A percentile compares a stretch with the other conserved stretches of the same genome.
phyloP scores from a whole-genome alignment of 2,329 filamentous ascomycete genomes.

The Cladophialophora psammophila region DNA sequence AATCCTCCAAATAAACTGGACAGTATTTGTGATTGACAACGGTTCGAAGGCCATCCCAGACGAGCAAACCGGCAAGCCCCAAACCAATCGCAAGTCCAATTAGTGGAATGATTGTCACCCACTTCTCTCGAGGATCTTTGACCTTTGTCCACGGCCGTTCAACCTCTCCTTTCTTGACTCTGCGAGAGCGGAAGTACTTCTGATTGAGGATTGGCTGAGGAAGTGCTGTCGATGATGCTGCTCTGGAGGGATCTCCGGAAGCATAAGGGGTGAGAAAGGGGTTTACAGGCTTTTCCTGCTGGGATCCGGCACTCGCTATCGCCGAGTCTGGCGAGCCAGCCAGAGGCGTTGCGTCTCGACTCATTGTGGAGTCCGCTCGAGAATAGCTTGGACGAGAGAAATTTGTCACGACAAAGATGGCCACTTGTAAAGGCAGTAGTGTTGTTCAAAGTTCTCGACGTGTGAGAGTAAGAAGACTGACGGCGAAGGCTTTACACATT shows the following conservation, averaged over 20 bases:
- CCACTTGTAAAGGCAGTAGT: background rate
- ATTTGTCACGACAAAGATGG: conserved; percentile 18
- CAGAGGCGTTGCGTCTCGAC: conserved; percentile 19
- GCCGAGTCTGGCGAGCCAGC: conserved; percentile 24
- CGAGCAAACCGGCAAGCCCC: conserved; percentile 70
- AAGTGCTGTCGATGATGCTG: conserved; percentile 33
- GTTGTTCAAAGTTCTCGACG: background rate
- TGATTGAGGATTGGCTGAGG: conserved; percentile 23
- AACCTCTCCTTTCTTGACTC: conserved; percentile 74
- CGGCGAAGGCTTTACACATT: background rate
- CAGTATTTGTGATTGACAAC: conserved; percentile 80
- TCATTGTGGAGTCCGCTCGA: conserved; percentile 20
- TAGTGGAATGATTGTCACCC: conserved; percentile 81
- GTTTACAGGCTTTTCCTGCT: conserved; percentile 27
- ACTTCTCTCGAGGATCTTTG: conserved; percentile 80
- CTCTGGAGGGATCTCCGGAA: conserved; percentile 33
- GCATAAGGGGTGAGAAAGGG: conserved; percentile 39
- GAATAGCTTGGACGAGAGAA: conserved; percentile 22
- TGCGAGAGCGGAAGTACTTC: conserved; percentile 70
- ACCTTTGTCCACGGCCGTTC: conserved; percentile 76
- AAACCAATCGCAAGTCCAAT: conserved; percentile 74
- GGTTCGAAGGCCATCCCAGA: conserved; percentile 76
- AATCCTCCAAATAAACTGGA: conserved; percentile 71
- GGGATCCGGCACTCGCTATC: conserved; percentile 4
- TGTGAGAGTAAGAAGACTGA: background rate